Base-by-base conservation (phyloP, 495 filamentous ascomycete genomes). In the Aspergillus haitiensis region DNA sequence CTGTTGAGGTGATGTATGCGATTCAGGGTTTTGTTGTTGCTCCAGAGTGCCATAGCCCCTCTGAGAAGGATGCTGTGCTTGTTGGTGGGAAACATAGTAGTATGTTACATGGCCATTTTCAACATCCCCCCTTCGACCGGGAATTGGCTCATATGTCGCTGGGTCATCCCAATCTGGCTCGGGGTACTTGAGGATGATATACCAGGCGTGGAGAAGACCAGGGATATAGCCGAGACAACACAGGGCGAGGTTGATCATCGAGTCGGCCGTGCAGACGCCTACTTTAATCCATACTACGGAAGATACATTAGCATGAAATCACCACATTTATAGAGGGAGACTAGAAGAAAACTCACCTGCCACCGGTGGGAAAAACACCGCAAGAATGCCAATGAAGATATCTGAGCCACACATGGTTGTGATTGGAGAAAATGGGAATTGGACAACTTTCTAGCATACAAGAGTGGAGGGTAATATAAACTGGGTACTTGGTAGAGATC, bases 171-270 rank as follows among this genome's bases (percentile, higher is more conserved):
- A 71, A 52, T 79, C 72, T 6, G 78, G 75, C 34, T 97, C 93
- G 31, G 95, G 95, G 72, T 88, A 91, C 70, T 88, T 88, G 69
- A 88, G 78, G 79, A 98, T 96, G 75, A 98, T 97, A 84, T 98
- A 98, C 93, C 93, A 98, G 69, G 94, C 83, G 75, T 98, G 94
- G 7, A 98, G 74, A 27, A 98, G 85, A 54, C 94, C 94, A 18
- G 94, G 94, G 62, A 98, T 78, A 74, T 84, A 95, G 73, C 95
- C 93, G 46, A 98, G 88, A 49, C 84, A 76, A 76, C 88, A 93
- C 63, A 98, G 91, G 54, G 91, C 88, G 72, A 98, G 84, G 78
- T 98, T 98, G 81, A 98, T 97, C 69, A 98, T 63, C 32, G 88
- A 91, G 81, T 98, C 95, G 42, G 90, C 92, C 56, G 86, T 89